Evolutionary conservation across 768 basidiomycete species (phyloP).

Genomic region (Mycena sanguinolenta): DNA sequence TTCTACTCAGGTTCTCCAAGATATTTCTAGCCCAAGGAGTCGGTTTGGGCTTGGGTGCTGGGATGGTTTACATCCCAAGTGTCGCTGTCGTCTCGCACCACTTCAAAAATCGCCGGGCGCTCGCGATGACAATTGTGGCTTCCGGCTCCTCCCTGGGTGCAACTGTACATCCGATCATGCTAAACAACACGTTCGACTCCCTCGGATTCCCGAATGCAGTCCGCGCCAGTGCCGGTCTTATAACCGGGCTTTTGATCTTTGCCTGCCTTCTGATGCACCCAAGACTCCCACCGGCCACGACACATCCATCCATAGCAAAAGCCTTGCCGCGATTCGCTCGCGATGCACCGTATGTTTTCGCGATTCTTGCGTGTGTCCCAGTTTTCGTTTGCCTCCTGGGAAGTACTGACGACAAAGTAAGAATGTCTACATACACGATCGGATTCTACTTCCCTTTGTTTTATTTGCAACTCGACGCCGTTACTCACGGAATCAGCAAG

Average conservation of each 20-base stretch:
- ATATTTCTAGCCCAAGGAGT: constrained; percentile 61
- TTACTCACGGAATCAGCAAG: constrained; percentile 43
- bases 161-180: constrained; percentile 60
- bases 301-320: constrained; percentile 10
- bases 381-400: not conserved
- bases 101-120: constrained; percentile 53
- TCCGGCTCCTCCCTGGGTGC: constrained; percentile 62
- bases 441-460: constrained; percentile 50
- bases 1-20: constrained; percentile 28
- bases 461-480: constrained; percentile 52
- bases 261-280: constrained; percentile 56
- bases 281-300: constrained; percentile 49
- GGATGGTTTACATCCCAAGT: constrained; percentile 59
- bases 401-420: not conserved
- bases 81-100: constrained; percentile 60
- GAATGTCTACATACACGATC: constrained; percentile 34
- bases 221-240: constrained; percentile 56
- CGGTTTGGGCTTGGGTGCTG: constrained; percentile 49
- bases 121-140: constrained; percentile 62
- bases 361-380: constrained; percentile 33
- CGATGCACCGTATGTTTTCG: constrained; percentile 40
- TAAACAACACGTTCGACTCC: constrained; percentile 54
- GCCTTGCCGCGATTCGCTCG: constrained; percentile 32
- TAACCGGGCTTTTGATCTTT: constrained; percentile 52
- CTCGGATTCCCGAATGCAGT: constrained; percentile 60